Evolutionary conservation across 805 yeast species (phyloP).

Genomic region (Metschnikowia borealis): DNA sequence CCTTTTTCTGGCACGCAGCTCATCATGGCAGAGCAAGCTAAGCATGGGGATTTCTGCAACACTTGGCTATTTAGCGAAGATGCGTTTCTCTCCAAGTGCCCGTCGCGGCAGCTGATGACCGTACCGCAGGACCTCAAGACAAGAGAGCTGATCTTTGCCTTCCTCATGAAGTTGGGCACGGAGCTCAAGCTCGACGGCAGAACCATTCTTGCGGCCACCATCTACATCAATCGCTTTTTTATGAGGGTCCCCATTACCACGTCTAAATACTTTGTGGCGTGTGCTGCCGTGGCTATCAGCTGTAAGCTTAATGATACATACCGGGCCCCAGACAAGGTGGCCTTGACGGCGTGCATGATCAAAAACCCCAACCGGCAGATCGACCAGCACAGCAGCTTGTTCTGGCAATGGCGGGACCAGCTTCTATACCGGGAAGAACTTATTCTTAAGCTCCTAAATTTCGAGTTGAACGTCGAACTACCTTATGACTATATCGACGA

Average conservation of each 20-base stretch:
- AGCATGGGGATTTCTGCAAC: slow-evolving; percentile 12
- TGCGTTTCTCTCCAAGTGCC: slow-evolving; percentile 27
- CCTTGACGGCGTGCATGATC: slow-evolving; percentile 33
- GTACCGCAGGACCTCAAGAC: slow-evolving; percentile 35
- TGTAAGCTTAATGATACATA: slow-evolving; percentile 41
- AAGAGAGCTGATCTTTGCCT: slow-evolving; percentile 37
- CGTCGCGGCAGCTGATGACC: slow-evolving; percentile 32
- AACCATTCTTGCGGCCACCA: slow-evolving; percentile 41
- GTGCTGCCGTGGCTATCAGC: slow-evolving; percentile 42
- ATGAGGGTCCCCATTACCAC: slow-evolving; percentile 41
- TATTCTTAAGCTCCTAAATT: slow-evolving; percentile 34
- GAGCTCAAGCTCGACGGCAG: slow-evolving; percentile 36
- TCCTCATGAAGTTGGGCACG: slow-evolving; percentile 34
- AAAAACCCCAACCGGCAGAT: slow-evolving; percentile 31
- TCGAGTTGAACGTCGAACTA: slow-evolving; percentile 36
- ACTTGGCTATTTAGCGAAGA: slow-evolving; percentile 39
- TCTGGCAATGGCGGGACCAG: slow-evolving; percentile 46
- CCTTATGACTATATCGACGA: slow-evolving; percentile 35
- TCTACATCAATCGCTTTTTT: slow-evolving; percentile 36
- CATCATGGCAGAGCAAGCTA: slow-evolving; percentile 1
- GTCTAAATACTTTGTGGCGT: slow-evolving; percentile 42
- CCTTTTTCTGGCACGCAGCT: not conserved
- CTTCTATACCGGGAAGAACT: slow-evolving; percentile 41
- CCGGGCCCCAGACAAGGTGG: slow-evolving; percentile 42
- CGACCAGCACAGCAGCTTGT: slow-evolving; percentile 38